Percentiles rank a stretch among this genome's conserved stretches.
Evolutionary conservation across 2,329 filamentous ascomycete genomes (phyloP).

Genomic region (Aureobasidium sp.): DNA sequence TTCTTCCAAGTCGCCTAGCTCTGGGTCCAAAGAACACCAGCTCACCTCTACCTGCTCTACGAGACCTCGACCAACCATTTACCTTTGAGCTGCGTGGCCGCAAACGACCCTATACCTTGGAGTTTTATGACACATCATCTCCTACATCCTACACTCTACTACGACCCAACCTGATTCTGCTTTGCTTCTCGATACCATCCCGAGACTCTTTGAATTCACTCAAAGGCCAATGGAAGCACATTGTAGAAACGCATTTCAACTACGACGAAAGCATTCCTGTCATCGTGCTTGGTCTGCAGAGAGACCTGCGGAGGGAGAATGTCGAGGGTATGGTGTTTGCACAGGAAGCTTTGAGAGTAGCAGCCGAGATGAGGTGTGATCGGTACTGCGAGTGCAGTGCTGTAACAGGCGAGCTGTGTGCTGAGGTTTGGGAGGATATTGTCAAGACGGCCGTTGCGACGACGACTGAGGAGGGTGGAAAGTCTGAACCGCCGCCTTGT

Average conservation of each 20-base stretch:
- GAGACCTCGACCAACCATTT: conserved; percentile 50
- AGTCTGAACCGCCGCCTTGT: conserved; percentile 34
- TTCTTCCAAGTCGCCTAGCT: conserved; percentile 20
- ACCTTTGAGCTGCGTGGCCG: conserved; percentile 50
- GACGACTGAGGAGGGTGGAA: conserved; percentile 45
- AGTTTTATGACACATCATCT: conserved; percentile 49
- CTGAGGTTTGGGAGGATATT: conserved; percentile 52
- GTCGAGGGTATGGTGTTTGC: conserved; percentile 38
- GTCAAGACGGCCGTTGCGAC: conserved; percentile 50
- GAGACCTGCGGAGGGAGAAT: conserved; percentile 44
- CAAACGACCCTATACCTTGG: conserved; percentile 44
- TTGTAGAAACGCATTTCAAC: conserved; percentile 45
- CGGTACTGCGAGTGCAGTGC: conserved; percentile 56
- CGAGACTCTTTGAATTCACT: conserved; percentile 42
- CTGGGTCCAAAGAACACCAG: conserved; percentile 16
- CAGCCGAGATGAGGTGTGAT: conserved; percentile 53
- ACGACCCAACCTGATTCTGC: conserved; percentile 44
- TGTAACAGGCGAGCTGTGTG: conserved; percentile 50
- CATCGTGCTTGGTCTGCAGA: conserved; percentile 50
- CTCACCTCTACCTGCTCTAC: conserved; percentile 34
- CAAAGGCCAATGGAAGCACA: conserved; percentile 33
- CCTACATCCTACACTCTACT: conserved; percentile 50
- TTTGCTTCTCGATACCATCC: conserved; percentile 51
- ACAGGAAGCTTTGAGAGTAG: conserved; percentile 39
- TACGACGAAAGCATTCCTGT: conserved; percentile 44